Conservation (phyloP, 305 asterid species). For the Galium porrigens region DNA sequence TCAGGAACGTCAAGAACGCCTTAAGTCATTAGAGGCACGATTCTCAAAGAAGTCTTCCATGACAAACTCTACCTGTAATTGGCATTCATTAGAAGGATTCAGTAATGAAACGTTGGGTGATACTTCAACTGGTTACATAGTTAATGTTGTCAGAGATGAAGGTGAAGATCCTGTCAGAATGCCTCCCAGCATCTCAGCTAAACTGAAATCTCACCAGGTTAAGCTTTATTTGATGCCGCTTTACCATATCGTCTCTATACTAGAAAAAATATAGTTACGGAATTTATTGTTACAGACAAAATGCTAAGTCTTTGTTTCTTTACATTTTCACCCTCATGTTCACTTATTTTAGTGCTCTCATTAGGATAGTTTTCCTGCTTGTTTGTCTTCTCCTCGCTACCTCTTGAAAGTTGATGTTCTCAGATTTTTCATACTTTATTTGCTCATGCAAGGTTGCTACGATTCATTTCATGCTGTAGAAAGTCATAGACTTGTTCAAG, state of each 20-base stretch:
- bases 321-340: neutral
- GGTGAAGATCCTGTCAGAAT: conserved; percentile 88
- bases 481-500: conserved; percentile 40
- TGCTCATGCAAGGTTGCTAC: conserved; percentile 57
- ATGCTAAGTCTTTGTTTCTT: neutral
- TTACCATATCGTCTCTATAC: neutral
- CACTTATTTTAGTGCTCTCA: neutral
- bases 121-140: conserved; percentile 58
- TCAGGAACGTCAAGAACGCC: conserved; percentile 98
- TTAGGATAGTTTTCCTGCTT: neutral
- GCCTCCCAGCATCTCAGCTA: conserved; percentile 79
- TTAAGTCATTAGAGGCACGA: conserved; percentile 78
- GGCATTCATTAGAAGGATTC: conserved; percentile 41
- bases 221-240: conserved; percentile 1
- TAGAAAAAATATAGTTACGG: neutral
- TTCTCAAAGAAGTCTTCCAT: conserved; percentile 47
- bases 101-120: conserved; percentile 62
- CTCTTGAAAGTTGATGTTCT: neutral
- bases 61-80: conserved; percentile 32
- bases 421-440: neutral
- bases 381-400: neutral
- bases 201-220: conserved; percentile 89
- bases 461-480: conserved; percentile 90
- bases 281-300: neutral
- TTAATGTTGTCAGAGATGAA: conserved; percentile 88